Conservation (phyloP, 108 stramenopile genomes). For the Fistulifera pelliculosa region DNA sequence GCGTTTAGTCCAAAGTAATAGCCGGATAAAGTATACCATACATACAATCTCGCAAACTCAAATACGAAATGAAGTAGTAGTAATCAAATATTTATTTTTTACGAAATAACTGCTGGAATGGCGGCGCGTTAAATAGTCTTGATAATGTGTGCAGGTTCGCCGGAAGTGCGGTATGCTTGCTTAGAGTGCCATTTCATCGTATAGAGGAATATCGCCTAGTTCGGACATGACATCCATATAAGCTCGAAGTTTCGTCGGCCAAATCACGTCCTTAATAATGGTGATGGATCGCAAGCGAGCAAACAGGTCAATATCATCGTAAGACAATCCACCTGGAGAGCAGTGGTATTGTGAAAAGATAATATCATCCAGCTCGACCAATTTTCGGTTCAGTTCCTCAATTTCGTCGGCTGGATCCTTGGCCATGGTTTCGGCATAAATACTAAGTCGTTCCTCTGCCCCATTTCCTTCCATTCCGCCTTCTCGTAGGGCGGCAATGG, state of each 20-base stretch:
- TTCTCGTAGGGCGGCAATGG: conserved; percentile 85
- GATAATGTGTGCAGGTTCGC: too few species aligned
- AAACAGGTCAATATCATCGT: conserved; percentile 90
- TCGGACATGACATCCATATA: conserved; percentile 90
- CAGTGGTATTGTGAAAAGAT: conserved; percentile 72
- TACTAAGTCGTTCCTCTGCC: conserved; percentile 62
- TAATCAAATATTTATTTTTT: too few species aligned
- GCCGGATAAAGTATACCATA: too few species aligned
- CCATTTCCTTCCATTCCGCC: conserved; percentile 76
- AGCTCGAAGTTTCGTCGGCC: conserved; percentile 70
- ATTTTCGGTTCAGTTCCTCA: conserved; percentile 77
- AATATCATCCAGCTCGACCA: conserved; percentile 81
- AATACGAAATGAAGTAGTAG: too few species aligned
- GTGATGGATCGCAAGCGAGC: conserved; percentile 82
- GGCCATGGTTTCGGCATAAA: conserved; percentile 83
- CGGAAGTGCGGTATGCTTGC: neutral
- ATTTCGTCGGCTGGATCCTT: conserved; percentile 62
- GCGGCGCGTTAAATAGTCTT: too few species aligned
- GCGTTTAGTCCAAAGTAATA: too few species aligned
- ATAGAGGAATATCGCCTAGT: conserved; percentile 78
- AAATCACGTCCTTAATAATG: conserved; percentile 74
- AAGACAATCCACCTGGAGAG: conserved; percentile 72
- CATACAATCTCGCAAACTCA: too few species aligned
- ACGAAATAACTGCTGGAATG: too few species aligned
- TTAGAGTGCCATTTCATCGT: conserved; percentile 85